Evolutionary conservation across 805 yeast species (phyloP).

Genomic region (Maudiozyma bulderi): DNA sequence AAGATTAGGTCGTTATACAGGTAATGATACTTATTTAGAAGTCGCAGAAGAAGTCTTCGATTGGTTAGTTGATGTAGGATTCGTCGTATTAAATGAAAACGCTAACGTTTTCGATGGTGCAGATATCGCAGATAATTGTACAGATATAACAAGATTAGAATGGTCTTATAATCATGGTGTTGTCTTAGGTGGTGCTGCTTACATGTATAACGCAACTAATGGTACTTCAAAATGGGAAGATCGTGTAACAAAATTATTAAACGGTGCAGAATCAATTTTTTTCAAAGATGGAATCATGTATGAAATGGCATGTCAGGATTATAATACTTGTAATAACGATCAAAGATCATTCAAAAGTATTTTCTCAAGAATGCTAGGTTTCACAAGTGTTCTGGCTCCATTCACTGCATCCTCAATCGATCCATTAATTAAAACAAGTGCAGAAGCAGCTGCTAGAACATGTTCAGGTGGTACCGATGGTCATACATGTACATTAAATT

Average conservation of each 20-base stretch:
- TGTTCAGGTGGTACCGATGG: constrained; percentile 70
- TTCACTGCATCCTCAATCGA: constrained; percentile 34
- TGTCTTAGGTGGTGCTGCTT: constrained; percentile 59
- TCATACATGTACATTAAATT: constrained; percentile 65
- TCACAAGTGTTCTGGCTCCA: constrained; percentile 48
- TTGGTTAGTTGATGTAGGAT: constrained; percentile 45
- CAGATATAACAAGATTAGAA: constrained; percentile 40
- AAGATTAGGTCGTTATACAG: constrained; percentile 50
- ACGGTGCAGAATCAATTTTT: constrained; percentile 41
- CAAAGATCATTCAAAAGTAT: constrained; percentile 70
- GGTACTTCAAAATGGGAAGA: constrained; percentile 41
- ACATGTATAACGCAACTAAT: constrained; percentile 52
- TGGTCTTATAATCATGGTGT: constrained; percentile 72
- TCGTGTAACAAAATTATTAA: constrained; percentile 36
- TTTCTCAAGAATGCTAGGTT: constrained; percentile 52
- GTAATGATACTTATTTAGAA: constrained; percentile 40
- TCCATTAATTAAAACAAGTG: constrained; percentile 39
- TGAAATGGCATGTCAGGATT: constrained; percentile 51
- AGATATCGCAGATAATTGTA: constrained; percentile 46
- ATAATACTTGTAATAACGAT: constrained; percentile 52
- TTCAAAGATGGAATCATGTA: constrained; percentile 43
- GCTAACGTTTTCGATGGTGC: constrained; percentile 70
- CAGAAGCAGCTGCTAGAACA: constrained; percentile 57
- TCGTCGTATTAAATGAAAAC: constrained; percentile 43
- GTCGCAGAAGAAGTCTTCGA: constrained; percentile 47